Evolutionary conservation across 2,329 filamentous ascomycete genomes (phyloP).

Genomic region (Lizonia empirigonia): DNA sequence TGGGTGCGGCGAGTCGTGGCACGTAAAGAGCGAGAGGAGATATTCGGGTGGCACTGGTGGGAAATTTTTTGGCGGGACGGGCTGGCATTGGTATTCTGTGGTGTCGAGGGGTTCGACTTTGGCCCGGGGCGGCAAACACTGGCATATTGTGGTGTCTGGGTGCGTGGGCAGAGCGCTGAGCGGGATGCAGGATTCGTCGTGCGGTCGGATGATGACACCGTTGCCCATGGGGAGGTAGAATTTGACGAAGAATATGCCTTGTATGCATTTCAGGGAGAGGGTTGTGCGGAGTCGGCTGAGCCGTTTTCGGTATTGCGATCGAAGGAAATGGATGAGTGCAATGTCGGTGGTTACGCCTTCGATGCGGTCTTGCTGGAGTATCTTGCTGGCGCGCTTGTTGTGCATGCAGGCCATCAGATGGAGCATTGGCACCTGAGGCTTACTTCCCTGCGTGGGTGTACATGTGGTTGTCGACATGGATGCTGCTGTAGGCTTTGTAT

Average conservation of each 20-base stretch:
- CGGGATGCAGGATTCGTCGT: slow-evolving; percentile 6
- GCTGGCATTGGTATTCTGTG: slow-evolving; percentile 30
- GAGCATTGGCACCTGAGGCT: too few species aligned
- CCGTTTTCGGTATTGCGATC: slow-evolving; percentile 14
- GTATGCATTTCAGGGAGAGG: slow-evolving; percentile 20
- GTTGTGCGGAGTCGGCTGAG: slow-evolving; percentile 14
- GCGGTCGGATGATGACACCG: slow-evolving; percentile 26
- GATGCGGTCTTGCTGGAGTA: slow-evolving; percentile 9
- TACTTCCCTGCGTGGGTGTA: too few species aligned
- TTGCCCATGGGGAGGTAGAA: slow-evolving; percentile 24
- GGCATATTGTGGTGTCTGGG: too few species aligned
- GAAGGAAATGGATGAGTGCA: slow-evolving; percentile 26
- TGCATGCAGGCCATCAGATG: slow-evolving; percentile 32
- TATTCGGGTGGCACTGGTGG: slow-evolving; percentile 21
- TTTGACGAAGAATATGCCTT: slow-evolving; percentile 28
- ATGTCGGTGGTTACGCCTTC: slow-evolving; percentile 24
- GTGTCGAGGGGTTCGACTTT: not conserved
- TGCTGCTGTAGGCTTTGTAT: too few species aligned
- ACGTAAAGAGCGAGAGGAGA: slow-evolving; percentile 26
- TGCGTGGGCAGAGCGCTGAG: too few species aligned
- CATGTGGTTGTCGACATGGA: too few species aligned
- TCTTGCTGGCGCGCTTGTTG: slow-evolving; percentile 25
- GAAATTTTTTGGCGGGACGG: slow-evolving; percentile 20
- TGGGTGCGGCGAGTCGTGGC: slow-evolving; percentile 21
- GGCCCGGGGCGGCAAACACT: slow-evolving; percentile 26